Evolutionary conservation across 2,329 filamentous ascomycete species (phyloP), one percentile per base, ranked within the genome.

Genomic region (Colletotrichum spaethianum): DNA sequence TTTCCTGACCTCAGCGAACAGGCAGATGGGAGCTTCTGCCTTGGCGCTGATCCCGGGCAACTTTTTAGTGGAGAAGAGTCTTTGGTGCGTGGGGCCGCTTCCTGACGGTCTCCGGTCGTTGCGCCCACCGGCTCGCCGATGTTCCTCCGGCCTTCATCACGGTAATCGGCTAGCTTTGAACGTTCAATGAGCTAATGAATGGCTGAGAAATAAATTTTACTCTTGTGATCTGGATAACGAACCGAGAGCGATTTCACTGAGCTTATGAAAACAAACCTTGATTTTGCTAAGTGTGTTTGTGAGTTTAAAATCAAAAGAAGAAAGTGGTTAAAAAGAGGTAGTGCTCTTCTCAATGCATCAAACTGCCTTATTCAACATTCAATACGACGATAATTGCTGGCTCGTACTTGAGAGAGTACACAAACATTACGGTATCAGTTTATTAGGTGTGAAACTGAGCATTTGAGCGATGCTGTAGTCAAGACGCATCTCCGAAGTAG

Each of bases 11-110:
- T 42, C 46, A 28, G 38, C 46, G 16, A 46, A 12, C 56, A 20
- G n/a, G 16, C 38, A 59, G 23, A 48, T 52, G 42, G 31, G 26
- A 63, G 46, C 48, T 63, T 42, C 48, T 63, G 48, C 36, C 48
- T 63, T 23, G 26, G 36, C 31, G 42, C 59, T 62, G 44, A 46
- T 48, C 14, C 59, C 18, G 36, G 23, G 56, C 18, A 63, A 63
- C 61, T 63, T 63, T 63, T 63, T 52, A 63, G 61, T 63, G 61
- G 61, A 3, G 61, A 63, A 55, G 26, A 12, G 33, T 42, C 61
- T 31, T n/a, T 53, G 48, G 7, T 12, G 8, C 9, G 26, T 63
- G 61, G 61, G 60, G 36, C 33, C 60, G n/a, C 12, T 26, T 44
- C 23, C 23, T 28, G 38, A 38, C 33, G 18, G 52, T n/a, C n/a